A percentile compares a stretch with the other conserved stretches of the same genome.
These are phyloP conservation scores for Pyrenochaeta sp. DNA, from an alignment of 2,329 filamentous ascomycete species.

Conservation along the genomic window DNA sequence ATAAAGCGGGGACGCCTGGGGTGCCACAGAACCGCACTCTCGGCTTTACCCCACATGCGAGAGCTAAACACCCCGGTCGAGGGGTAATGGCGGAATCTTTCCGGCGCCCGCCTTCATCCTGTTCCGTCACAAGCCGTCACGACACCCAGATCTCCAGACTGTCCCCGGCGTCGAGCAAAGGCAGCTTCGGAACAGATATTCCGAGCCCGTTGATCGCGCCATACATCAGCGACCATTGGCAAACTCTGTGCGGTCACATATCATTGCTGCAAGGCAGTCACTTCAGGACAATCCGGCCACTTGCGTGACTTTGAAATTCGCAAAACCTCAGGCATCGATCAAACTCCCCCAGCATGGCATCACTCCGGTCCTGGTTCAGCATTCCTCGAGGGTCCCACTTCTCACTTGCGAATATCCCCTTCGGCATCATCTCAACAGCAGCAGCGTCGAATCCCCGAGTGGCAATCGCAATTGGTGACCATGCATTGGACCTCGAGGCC, in stretches of 20 bases:
- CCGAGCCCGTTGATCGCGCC: conserved; percentile 9
- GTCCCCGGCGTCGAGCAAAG: conserved; percentile 6
- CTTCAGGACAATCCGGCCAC: too few species aligned
- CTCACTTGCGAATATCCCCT: conserved; percentile 81
- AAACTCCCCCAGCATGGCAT: conserved; percentile 33
- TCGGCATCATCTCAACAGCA: conserved; percentile 77
- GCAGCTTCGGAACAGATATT: conserved; percentile 17
- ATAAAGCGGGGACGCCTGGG: conserved; percentile 24
- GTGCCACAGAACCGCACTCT: conserved; percentile 7
- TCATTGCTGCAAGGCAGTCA: too few species aligned
- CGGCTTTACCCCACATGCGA: conserved; percentile 31
- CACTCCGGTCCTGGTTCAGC: conserved; percentile 62
- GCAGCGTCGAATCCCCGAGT: conserved; percentile 64
- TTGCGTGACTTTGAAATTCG: not conserved
- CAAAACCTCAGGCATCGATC: not conserved
- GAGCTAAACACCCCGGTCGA: conserved; percentile 3
- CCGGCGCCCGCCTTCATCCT: conserved; percentile 29
- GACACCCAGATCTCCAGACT: conserved; percentile 6
- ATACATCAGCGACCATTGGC: conserved; percentile 1
- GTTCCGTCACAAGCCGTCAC: conserved; percentile 36
- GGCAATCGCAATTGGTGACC: conserved; percentile 75
- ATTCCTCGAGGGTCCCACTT: conserved; percentile 71
- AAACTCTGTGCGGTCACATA: too few species aligned
- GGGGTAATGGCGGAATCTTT: conserved; percentile 35
- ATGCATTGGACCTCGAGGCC: conserved; percentile 72